These are phyloP conservation scores for Cicer judaicum DNA, from an alignment of 306 rosid species.

Conservation along the genomic window DNA sequence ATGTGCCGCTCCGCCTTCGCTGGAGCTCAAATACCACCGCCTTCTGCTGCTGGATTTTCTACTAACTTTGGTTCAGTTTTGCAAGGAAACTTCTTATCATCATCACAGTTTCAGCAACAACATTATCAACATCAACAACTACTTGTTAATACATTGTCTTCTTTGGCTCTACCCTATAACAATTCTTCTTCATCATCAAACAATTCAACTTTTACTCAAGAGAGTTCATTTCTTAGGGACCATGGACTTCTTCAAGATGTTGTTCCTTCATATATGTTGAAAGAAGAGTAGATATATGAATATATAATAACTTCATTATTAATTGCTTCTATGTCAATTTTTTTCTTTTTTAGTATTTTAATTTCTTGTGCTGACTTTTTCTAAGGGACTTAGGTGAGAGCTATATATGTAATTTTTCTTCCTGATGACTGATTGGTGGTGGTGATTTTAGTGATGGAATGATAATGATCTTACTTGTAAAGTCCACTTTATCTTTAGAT, in stretches of 20 bases:
- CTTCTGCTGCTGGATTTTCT: constrained; percentile 17
- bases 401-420: constrained; percentile 52
- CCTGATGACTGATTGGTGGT: constrained; percentile 49
- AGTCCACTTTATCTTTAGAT: constrained; percentile 40
- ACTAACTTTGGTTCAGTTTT: constrained; percentile 44
- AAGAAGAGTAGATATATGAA: constrained; percentile 54
- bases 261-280: constrained; percentile 68
- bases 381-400: constrained; percentile 46
- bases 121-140: constrained; percentile 44
- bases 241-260: constrained; percentile 90
- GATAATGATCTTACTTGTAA: constrained; percentile 47
- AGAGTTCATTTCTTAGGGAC: constrained; percentile 55
- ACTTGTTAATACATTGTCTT: constrained; percentile 44
- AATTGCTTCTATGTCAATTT: constrained; percentile 39
- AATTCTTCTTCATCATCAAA: constrained; percentile 42
- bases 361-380: constrained; percentile 45
- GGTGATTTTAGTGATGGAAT: constrained; percentile 43
- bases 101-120: constrained; percentile 36
- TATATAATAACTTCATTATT: constrained; percentile 25
- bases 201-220: constrained; percentile 46
- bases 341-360: constrained; percentile 20
- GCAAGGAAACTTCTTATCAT: constrained; percentile 43
- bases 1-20: constrained; percentile 58
- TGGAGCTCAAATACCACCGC: constrained; percentile 41
- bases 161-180: constrained; percentile 37